Evolutionary conservation across 176 grass and related monocot species (phyloP).

Genomic region (Elaeis guineensis): DNA sequence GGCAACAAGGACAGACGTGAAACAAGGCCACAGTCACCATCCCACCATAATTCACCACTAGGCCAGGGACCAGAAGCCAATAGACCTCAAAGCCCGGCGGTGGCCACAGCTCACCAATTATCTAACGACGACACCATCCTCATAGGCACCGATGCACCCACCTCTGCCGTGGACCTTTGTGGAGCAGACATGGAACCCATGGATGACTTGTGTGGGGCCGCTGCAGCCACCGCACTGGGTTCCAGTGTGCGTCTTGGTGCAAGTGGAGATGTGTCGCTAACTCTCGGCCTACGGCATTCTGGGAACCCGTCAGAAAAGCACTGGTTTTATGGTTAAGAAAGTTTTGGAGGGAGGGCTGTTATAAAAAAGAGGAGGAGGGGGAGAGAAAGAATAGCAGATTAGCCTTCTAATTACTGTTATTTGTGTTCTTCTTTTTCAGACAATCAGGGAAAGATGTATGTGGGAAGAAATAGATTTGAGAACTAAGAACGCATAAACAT

Average conservation of each 20-base stretch:
- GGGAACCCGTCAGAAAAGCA: conserved; percentile 24
- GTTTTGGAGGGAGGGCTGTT: too few species aligned
- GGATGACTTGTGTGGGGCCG: conserved; percentile 42
- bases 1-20: conserved; percentile 14
- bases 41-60: conserved; percentile 7
- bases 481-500: too few species aligned
- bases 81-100: conserved; percentile 7
- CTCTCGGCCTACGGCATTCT: conserved; percentile 80
- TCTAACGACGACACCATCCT: conserved; percentile 16
- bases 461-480: too few species aligned
- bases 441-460: too few species aligned
- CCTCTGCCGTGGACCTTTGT: conserved; percentile 28
- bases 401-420: too few species aligned
- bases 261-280: conserved; percentile 74
- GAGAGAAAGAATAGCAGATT: too few species aligned
- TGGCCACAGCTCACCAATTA: neutral
- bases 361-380: too few species aligned
- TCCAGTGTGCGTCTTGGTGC: conserved; percentile 42
- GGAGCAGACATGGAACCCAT: conserved; percentile 32
- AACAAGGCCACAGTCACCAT: conserved; percentile 28
- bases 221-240: conserved; percentile 31
- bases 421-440: too few species aligned
- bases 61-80: conserved; percentile 28
- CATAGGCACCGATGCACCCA: conserved; percentile 31
- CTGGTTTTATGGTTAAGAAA: conserved; percentile 30